Evolutionary conservation across 2,329 filamentous ascomycete genomes (phyloP), one percentile per base, ranked within the genome.

Genomic region (Fusarium nygamai): DNA sequence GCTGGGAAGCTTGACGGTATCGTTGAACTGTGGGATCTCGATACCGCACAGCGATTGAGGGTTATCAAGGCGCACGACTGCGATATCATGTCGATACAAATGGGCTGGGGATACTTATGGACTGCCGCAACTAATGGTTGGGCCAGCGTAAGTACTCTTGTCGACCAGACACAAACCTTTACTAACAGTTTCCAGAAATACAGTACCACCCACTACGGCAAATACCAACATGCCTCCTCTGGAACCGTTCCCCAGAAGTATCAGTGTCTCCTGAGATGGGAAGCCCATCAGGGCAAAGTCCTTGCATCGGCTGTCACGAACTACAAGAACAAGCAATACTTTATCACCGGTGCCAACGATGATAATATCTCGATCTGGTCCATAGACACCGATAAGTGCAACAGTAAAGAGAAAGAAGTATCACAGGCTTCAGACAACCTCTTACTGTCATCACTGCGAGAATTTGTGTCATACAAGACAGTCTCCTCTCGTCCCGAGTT

Each of bases 21-120:
- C 58, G 91, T 99, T 68, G 96, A 98, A 81, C 90, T 99, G 17
- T 99, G 97, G 96, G 97, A 99, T 80, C 87, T 99, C 20, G 96
- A 98, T 80, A 98, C 96, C 0, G 92, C 93, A 61, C 96, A 99
- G 83, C 92, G 96, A 56, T 88, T 99, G 50, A 89, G 96, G 65
- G 95, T 94, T 24, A 92, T 99, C 79, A 95, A 93, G 79, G 91
- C 92, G 2, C 93, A 95, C 76, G 90, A 90, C 39, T 92, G 92
- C 48, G 94, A 98, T 81, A 90, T 98, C 56, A 94, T 97, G 86
- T 92, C 94, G 1, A 86, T 98, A 48, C 92, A 94, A 73, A 92
- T 98, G 82, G 92, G 93, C 31, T 94, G 94, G 84, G 94, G 95
- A 1, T 92, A 93, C 71, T 86, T 98, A 13, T 96, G 96, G 85